phyloP scores from a whole-genome alignment of 139 green algal genomes.

The Tetraselmis chui region DNA sequence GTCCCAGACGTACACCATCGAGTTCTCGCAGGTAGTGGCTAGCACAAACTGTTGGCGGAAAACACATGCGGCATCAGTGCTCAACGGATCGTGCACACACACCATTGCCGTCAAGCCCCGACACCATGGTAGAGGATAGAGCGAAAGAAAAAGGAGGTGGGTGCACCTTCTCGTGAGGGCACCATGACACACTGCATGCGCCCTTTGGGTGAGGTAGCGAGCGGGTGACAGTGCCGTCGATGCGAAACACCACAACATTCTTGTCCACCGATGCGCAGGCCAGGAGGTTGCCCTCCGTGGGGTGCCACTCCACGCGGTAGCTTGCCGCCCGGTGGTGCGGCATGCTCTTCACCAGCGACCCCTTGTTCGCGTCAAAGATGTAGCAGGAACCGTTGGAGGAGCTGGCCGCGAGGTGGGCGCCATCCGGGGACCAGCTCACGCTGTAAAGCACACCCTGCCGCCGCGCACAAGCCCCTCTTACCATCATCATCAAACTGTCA shows the following conservation, averaged over 20 bases:
- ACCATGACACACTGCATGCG: not conserved
- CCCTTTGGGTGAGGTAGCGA: not conserved
- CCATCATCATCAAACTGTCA: no score
- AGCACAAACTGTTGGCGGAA: conserved; percentile 18
- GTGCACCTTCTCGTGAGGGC: not conserved
- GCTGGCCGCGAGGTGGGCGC: conserved; percentile 22
- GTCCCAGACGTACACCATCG: conserved; percentile 33
- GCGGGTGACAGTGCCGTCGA: not conserved
- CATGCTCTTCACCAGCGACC: conserved; percentile 16
- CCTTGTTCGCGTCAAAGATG: conserved; percentile 34
- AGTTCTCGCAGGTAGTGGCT: conserved; percentile 26
- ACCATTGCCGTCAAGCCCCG: no score
- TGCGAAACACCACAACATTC: conserved; percentile 14
- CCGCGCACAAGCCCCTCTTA: no score
- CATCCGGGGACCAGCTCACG: conserved; percentile 34
- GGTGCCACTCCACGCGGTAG: conserved; percentile 21
- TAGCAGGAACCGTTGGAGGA: conserved; percentile 20
- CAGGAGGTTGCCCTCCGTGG: conserved; percentile 20
- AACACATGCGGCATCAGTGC: no score
- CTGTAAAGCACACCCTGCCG: conserved; percentile 29
- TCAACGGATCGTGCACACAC: no score
- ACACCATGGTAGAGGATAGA: no score
- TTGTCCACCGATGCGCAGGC: conserved; percentile 28
- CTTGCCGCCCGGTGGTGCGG: conserved; percentile 17
- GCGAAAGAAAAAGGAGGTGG: not conserved